A percentile compares a stretch with the other conserved stretches of the same genome.
phyloP scores from a whole-genome alignment of 2,329 filamentous ascomycete genomes.

The Fusarium napiforme region DNA sequence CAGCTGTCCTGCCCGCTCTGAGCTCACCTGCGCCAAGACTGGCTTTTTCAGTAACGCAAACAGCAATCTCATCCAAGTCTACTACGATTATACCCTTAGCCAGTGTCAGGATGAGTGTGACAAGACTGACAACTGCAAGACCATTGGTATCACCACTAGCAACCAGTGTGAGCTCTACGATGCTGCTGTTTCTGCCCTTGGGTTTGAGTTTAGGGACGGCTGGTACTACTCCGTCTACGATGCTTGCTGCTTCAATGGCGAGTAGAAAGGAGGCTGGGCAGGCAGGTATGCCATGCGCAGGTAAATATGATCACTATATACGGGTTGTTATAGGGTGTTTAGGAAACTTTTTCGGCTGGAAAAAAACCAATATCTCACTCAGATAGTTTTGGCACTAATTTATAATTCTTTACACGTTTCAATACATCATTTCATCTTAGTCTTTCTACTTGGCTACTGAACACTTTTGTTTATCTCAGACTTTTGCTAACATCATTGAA shows the following conservation, averaged over 20 bases:
- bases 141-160: conserved; percentile 19
- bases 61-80: background rate
- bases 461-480: background rate
- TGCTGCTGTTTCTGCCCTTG: conserved; percentile 1
- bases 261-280: background rate
- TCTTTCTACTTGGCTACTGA: background rate
- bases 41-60: background rate
- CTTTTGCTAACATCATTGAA: background rate
- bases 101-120: conserved; percentile 17
- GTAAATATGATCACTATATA: conserved; percentile 9
- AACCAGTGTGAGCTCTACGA: conserved; percentile 33
- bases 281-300: background rate
- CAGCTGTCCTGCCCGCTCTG: conserved; percentile 3
- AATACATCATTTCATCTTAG: conserved; percentile 24
- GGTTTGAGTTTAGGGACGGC: background rate
- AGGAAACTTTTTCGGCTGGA: background rate
- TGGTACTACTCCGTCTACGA: conserved; percentile 26
- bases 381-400: background rate
- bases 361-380: background rate
- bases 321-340: background rate
- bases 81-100: background rate
- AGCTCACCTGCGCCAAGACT: conserved; percentile 17
- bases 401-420: background rate
- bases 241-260: conserved; percentile 21
- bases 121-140: conserved; percentile 1